Conservation (phyloP, 352 stramenopile genomes). For the Elongisporangium undulatum region DNA sequence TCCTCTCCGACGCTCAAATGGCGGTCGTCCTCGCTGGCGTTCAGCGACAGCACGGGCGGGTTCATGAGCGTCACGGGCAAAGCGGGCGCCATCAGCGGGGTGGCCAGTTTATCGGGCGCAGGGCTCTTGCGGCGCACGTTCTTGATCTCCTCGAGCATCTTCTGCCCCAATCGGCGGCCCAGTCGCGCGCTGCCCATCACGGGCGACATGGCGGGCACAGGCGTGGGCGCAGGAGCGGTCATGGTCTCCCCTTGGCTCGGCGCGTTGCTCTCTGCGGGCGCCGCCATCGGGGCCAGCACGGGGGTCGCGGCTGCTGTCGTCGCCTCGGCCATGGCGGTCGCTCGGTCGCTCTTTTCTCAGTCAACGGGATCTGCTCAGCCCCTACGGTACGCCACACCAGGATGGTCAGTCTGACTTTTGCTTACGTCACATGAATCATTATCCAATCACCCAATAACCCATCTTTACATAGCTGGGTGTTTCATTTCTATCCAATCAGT, state of each 20-base stretch:
- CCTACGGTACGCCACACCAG: neutral
- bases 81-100: slow-evolving; percentile 10
- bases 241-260: neutral
- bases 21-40: slow-evolving; percentile 6
- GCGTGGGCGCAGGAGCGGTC: neutral
- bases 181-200: slow-evolving; percentile 3
- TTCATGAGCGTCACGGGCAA: neutral
- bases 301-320: slow-evolving; percentile 9
- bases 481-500: slow-evolving; percentile 1
- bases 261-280: neutral
- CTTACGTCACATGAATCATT: neutral
- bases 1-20: slow-evolving; percentile 3
- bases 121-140: slow-evolving; percentile 41
- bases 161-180: slow-evolving; percentile 35
- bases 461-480: neutral
- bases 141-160: slow-evolving; percentile 69
- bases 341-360: slow-evolving; percentile 3
- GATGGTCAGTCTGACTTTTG: neutral
- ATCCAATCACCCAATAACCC: neutral
- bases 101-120: slow-evolving; percentile 11
- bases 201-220: slow-evolving; percentile 5
- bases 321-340: slow-evolving; percentile 23
- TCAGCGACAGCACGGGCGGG: slow-evolving; percentile 27
- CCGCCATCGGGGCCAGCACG: neutral
- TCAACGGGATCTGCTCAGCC: neutral